Percentiles rank a stretch among this genome's conserved stretches.
Conservation (phyloP, 2,329 filamentous ascomycete genomes). For the Acephala macrosclerotiorum region DNA sequence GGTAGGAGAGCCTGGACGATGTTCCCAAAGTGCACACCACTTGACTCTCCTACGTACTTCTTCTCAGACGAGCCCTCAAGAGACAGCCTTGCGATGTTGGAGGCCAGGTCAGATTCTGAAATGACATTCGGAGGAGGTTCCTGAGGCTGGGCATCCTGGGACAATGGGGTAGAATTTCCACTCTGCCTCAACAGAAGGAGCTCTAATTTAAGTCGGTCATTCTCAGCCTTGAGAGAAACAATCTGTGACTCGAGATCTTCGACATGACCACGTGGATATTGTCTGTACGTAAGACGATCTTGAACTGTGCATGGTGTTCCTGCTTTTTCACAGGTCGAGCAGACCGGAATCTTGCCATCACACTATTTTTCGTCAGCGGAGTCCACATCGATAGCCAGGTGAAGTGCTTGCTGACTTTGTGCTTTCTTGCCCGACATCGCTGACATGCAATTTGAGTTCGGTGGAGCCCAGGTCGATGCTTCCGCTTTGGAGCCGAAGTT, state of each 20-base stretch:
- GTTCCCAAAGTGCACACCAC: slow-evolving; percentile 13
- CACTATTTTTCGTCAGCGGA: slow-evolving; percentile 2
- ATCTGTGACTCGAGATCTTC: slow-evolving; percentile 13
- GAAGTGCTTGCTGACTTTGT: slow-evolving; percentile 10
- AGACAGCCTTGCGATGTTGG: slow-evolving; percentile 7
- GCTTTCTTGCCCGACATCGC: slow-evolving; percentile 10
- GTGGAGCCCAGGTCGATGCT: slow-evolving; percentile 13
- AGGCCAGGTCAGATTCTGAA: slow-evolving; percentile 5
- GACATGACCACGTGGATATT: slow-evolving; percentile 8
- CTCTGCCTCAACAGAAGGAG: slow-evolving; percentile 6
- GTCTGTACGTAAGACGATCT: slow-evolving; percentile 10
- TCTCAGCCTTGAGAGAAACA: not conserved
- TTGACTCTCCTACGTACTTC: slow-evolving; percentile 17
- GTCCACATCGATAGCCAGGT: not conserved
- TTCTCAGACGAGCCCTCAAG: slow-evolving; percentile 13
- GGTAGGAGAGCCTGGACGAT: slow-evolving; percentile 9
- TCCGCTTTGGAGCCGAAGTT: not conserved
- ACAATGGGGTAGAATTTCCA: not conserved
- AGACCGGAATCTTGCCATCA: slow-evolving; percentile 10
- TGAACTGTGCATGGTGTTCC: slow-evolving; percentile 3
- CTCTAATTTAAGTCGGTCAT: not conserved
- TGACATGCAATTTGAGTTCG: slow-evolving; percentile 17
- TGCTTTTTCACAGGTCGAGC: slow-evolving; percentile 9
- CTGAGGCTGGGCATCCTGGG: slow-evolving; percentile 1
- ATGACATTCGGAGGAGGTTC: not conserved